Evolutionary conservation across 2,329 filamentous ascomycete species (phyloP).

Genomic region (Stachybotrys elegans): DNA sequence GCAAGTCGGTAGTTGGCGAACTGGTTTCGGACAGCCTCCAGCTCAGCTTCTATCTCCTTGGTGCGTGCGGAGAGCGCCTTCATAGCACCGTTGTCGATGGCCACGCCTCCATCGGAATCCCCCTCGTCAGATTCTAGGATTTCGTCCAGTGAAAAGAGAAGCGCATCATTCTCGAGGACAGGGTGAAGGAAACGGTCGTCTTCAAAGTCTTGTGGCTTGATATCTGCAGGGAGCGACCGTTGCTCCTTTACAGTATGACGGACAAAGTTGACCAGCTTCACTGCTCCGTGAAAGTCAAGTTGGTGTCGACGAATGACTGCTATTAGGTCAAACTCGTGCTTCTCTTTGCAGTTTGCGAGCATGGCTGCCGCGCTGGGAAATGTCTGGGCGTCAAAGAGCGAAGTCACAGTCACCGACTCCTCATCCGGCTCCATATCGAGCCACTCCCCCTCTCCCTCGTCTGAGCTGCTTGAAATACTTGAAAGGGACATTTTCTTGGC

Average conservation of each 20-base stretch:
- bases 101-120: constrained; percentile 36
- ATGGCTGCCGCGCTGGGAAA: constrained; percentile 62
- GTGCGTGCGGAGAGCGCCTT: constrained; percentile 44
- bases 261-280: constrained; percentile 72
- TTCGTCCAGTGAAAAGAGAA: constrained; percentile 85
- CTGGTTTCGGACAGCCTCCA: constrained; percentile 53
- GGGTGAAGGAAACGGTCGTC: constrained; percentile 80
- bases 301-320: constrained; percentile 50
- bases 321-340: constrained; percentile 62
- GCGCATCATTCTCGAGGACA: constrained; percentile 79
- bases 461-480: constrained; percentile 22
- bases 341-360: constrained; percentile 63
- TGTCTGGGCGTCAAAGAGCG: constrained; percentile 57
- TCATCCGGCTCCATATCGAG: constrained; percentile 57
- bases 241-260: constrained; percentile 40
- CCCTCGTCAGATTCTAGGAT: constrained; percentile 38
- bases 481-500: constrained; percentile 22
- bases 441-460: constrained; percentile 48
- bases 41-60: constrained; percentile 53
- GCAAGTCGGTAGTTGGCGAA: constrained; percentile 61
- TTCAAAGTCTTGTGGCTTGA: constrained; percentile 59
- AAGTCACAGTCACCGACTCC: constrained; percentile 57
- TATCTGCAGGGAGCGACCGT: constrained; percentile 47
- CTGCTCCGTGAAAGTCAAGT: constrained; percentile 67
- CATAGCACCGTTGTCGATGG: constrained; percentile 12